A percentile compares a stretch with the other conserved stretches of the same genome.
phyloP scores from a whole-genome alignment of 2,329 filamentous ascomycete species.

The Claviceps purpurea region DNA sequence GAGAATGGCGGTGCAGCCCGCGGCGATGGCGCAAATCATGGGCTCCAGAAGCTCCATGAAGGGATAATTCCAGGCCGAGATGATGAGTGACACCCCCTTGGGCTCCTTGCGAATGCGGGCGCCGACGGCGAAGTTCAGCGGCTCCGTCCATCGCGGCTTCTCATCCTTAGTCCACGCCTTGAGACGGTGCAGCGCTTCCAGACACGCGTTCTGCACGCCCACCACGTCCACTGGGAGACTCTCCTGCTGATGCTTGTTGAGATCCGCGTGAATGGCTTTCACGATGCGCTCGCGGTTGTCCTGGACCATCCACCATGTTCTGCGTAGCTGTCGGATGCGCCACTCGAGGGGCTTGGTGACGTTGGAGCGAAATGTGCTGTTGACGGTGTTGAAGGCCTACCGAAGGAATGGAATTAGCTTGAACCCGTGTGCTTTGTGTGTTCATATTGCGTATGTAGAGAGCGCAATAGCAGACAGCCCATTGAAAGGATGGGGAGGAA shows the following conservation, averaged over 20 bases:
- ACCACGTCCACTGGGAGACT: conserved; percentile 17
- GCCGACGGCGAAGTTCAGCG: conserved; percentile 18
- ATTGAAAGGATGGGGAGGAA: too few species aligned
- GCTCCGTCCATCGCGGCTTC: conserved; percentile 12
- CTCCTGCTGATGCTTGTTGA: conserved; percentile 22
- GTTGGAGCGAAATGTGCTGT: conserved; percentile 5
- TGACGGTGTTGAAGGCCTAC: conserved; percentile 5
- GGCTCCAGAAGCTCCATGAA: conserved; percentile 24
- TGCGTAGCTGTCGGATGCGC: conserved; percentile 28
- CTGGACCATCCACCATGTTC: conserved; percentile 27
- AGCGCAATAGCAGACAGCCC: too few species aligned
- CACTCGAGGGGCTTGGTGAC: conserved; percentile 24
- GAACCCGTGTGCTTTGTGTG: too few species aligned
- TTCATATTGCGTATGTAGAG: too few species aligned
- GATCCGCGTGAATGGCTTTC: conserved; percentile 20
- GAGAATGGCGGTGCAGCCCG: conserved; percentile 26
- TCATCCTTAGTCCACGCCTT: conserved; percentile 27
- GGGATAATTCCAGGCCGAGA: conserved; percentile 34
- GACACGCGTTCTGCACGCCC: conserved; percentile 20
- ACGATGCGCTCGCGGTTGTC: conserved; percentile 22
- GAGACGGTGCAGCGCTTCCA: conserved; percentile 23
- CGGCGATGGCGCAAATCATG: conserved; percentile 28
- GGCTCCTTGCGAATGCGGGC: conserved; percentile 28
- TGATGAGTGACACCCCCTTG: conserved; percentile 28
- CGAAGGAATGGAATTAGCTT: background rate